Evolutionary conservation across 495 filamentous ascomycete genomes (phyloP), one percentile per base, ranked within the genome.

Genomic region (Aspergillus saccharolyticus): DNA sequence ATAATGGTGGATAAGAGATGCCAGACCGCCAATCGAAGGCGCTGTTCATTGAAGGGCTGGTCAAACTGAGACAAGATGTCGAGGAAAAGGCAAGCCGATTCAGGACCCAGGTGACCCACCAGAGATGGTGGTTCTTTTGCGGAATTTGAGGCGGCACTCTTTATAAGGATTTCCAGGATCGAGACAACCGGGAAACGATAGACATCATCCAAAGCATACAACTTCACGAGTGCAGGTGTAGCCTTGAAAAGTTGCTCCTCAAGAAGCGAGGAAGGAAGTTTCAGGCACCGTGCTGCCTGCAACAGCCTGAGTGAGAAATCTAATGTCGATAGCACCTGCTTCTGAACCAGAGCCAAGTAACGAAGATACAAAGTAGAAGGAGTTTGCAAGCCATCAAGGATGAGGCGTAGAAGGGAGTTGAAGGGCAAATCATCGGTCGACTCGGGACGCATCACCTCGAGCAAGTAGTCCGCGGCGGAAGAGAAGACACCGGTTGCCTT

Each of bases 1-100:
- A 97, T 81, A 47, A 96, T 83, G n/a, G 85, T 85, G 24, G 93
- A 87, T 30, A 97, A 83, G 55, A 99, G 83, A 52, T 79, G 83
- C 94, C 94, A 97, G 50, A 91, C 86, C 20, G 78, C 75, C 49
- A 83, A 78, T 20, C 86, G 79, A 43, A 91, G 75, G 6, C 73
- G 64, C 4, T 76, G 69, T 60, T 89, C 78, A 51, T 78, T 72
- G 28, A 93, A 75, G 12, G 91, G 91, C 62, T 83, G 84, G 61
- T 92, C 89, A n/a, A 97, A 75, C 54, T 84, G 80, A 6, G 88
- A 84, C 12, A 96, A 73, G 16, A 93, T 77, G 54, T 87, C 82
- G 21, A 97, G 79, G 72, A 97, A 96, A 30, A 87, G 84, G 57
- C 87, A 89, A 3, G 91, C 86, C 20, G 87, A 86, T 58, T 90